Evolutionary conservation across 352 stramenopile genomes (phyloP).

Genomic region (Globisporangium camurandrum): DNA sequence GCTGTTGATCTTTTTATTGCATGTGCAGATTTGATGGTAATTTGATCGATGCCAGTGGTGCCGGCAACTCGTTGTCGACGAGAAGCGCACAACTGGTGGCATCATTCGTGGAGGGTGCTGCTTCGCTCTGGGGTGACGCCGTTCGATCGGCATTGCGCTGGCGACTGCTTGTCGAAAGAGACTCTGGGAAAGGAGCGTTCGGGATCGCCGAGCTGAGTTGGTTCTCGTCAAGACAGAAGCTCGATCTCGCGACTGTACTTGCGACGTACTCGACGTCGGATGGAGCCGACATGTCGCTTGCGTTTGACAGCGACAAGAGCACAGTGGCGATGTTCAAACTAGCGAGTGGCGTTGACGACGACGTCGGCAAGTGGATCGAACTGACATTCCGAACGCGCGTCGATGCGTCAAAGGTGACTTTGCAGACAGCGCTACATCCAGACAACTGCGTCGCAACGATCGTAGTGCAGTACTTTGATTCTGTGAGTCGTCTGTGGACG

Average conservation of each 20-base stretch:
- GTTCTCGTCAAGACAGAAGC: slow-evolving; percentile 17
- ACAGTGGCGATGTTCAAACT: slow-evolving; percentile 13
- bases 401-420: slow-evolving; percentile 21
- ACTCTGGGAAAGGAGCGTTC: slow-evolving; percentile 11
- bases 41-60: slow-evolving; percentile 1
- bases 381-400: slow-evolving; percentile 16
- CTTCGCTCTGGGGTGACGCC: slow-evolving; percentile 1
- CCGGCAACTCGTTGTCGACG: neutral
- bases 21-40: slow-evolving; percentile 3
- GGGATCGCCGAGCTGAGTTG: slow-evolving; percentile 21
- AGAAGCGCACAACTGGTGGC: neutral
- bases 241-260: slow-evolving; percentile 12
- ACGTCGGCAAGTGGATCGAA: slow-evolving; percentile 20
- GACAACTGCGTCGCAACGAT: slow-evolving; percentile 15
- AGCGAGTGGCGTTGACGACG: slow-evolving; percentile 2
- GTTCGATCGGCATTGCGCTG: slow-evolving; percentile 1
- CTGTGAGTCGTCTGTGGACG: slow-evolving; percentile 7
- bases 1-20: neutral
- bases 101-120: neutral
- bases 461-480: slow-evolving; percentile 22
- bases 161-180: slow-evolving; percentile 18
- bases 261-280: slow-evolving; percentile 11
- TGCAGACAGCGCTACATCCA: slow-evolving; percentile 13
- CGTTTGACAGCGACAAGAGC: slow-evolving; percentile 19
- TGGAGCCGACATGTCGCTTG: slow-evolving; percentile 11